Evolutionary conservation across 1,139 yeast species (phyloP).

Genomic region (Hansenula lynferdii): DNA sequence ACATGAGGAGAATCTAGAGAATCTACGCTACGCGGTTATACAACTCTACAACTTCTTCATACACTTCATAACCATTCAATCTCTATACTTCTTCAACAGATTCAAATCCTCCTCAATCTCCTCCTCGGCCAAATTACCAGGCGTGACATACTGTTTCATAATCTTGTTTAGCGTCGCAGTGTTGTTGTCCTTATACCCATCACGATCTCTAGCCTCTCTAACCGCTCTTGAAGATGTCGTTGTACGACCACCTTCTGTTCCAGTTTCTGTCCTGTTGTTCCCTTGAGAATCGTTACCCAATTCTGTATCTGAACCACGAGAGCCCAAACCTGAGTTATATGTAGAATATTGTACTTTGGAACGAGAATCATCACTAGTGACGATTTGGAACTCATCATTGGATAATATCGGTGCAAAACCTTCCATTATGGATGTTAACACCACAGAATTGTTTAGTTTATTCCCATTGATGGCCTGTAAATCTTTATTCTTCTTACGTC

Average conservation of each 20-base stretch:
- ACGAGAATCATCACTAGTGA: slow-evolving; percentile 22
- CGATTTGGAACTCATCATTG: slow-evolving; percentile 23
- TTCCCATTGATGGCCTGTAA: not conserved
- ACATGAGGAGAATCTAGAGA: too few species aligned
- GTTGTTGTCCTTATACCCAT: slow-evolving; percentile 3
- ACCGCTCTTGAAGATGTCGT: not conserved
- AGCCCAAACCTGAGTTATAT: not conserved
- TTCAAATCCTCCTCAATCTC: slow-evolving; percentile 28
- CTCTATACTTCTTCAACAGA: too few species aligned
- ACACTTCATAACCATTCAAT: too few species aligned
- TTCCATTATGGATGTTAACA: slow-evolving; percentile 19
- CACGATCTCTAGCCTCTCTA: slow-evolving; percentile 9
- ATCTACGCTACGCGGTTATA: too few species aligned
- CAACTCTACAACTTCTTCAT: too few species aligned
- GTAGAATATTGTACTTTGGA: not conserved
- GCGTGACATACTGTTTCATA: slow-evolving; percentile 25
- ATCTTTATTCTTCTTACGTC: not conserved
- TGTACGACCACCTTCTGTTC: not conserved
- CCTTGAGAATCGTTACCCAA: slow-evolving; percentile 6
- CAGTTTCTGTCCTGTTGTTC: slow-evolving; percentile 11
- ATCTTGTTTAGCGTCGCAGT: slow-evolving; percentile 16
- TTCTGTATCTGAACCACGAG: slow-evolving; percentile 1
- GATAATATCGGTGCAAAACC: slow-evolving; percentile 25
- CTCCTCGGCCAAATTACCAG: slow-evolving; percentile 22
- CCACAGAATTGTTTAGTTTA: slow-evolving; percentile 6